Evolutionary conservation across 1,284 basidiomycete species (phyloP), one percentile per base, ranked within the genome.

Genomic region (Rugosomyces carneus): DNA sequence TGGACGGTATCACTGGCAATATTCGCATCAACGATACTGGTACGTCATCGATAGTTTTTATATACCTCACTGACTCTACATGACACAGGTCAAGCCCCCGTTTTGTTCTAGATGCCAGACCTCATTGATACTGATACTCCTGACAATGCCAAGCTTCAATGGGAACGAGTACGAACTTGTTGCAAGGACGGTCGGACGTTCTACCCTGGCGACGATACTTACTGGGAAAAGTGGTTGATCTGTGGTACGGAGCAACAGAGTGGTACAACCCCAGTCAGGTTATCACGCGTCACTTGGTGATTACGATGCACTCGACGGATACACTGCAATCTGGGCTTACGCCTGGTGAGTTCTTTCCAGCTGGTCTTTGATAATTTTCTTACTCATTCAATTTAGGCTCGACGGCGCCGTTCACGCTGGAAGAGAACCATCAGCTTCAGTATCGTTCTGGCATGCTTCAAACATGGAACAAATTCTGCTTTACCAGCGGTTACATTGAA

Each of bases 401-500:
- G 3, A 72, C 71, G 0, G 71, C 71, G 0, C 71, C 70, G 0
- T 72, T 73, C 46, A 69, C 67, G 0, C 11, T 49, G 0, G 64
- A 48, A 0, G 55, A 67, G 5, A 81, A 81, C 45, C 80, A 92
- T 58, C 72, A 71, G 10, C 70, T 92, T 51, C 71, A 77, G 48
- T 92, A 84, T 63, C 72, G 75, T 26, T n/a, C n/a, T n/a, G 84
- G 81, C 24, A 89, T 89, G 87, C 50, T 90, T 21, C 75, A 78
- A 49, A 71, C 79, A 4, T 95, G 93, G 93, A 95, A 94, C 67
- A 89, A 93, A 63, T 68, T 97, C 51, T 96, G 94, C 68, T 97
- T 95, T 65, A 95, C 86, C 2, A 91, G 89, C 0, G 94, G 93
- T 1, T 93, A 93, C 60, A 73, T 97, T 46, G 91, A 94, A 62